A percentile compares a stretch with the other conserved stretches of the same genome.
phyloP scores from a whole-genome alignment of 1,139 yeast species.

The Saccharomyces hybrid region DNA sequence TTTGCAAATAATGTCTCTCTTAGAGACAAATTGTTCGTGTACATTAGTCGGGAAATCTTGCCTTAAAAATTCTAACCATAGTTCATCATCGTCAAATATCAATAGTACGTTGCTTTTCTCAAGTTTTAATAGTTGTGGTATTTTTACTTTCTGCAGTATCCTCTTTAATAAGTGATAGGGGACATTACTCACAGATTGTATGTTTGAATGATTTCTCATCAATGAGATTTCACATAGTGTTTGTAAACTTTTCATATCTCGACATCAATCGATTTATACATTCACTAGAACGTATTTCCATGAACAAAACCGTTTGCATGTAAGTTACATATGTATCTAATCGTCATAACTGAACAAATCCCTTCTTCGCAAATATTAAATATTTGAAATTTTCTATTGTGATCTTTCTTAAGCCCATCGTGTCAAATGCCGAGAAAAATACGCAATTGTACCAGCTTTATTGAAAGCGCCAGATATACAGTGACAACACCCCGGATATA shows the following conservation, averaged over 20 bases:
- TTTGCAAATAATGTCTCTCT: slow-evolving; percentile 16
- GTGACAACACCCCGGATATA: background rate
- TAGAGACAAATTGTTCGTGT: slow-evolving; percentile 18
- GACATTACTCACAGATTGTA: slow-evolving; percentile 40
- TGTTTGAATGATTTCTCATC: slow-evolving; percentile 20
- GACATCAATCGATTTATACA: background rate
- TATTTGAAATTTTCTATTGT: background rate
- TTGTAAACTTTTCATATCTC: slow-evolving; percentile 14
- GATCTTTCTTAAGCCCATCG: background rate
- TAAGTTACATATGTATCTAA: background rate
- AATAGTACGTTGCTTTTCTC: slow-evolving; percentile 41
- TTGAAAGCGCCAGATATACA: background rate
- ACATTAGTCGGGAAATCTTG: slow-evolving; percentile 43
- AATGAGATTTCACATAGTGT: slow-evolving; percentile 22
- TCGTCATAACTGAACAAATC: background rate
- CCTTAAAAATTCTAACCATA: slow-evolving; percentile 43
- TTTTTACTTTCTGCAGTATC: slow-evolving; percentile 38
- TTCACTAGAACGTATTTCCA: background rate
- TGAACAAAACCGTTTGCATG: background rate
- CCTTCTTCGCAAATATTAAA: background rate
- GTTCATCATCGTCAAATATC: slow-evolving; percentile 42
- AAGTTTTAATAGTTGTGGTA: slow-evolving; percentile 41
- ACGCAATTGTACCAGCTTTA: background rate
- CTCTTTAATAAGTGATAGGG: slow-evolving; percentile 45
- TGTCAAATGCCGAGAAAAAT: background rate